These are phyloP conservation scores for Talaromyces stipitatus DNA, from an alignment of 495 filamentous ascomycete genomes.

Conservation along the genomic window DNA sequence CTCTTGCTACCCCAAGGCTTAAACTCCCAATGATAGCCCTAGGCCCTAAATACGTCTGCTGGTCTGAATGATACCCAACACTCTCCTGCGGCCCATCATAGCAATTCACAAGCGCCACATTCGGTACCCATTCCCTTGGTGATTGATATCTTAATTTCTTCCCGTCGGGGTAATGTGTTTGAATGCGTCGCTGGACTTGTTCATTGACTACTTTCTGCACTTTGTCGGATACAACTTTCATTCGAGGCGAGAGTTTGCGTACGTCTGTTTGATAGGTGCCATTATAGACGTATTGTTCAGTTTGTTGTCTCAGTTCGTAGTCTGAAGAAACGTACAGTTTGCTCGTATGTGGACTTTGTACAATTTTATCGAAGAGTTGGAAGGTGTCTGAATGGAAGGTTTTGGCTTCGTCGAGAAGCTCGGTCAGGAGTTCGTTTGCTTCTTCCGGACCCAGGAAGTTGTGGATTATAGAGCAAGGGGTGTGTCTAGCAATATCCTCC, in stretches of 20 bases:
- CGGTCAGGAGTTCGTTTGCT: slow-evolving; percentile 64
- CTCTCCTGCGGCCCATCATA: slow-evolving; percentile 72
- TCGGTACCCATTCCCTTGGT: slow-evolving; percentile 65
- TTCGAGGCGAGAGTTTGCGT: slow-evolving; percentile 61
- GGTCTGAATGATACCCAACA: slow-evolving; percentile 88
- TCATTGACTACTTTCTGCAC: slow-evolving; percentile 70
- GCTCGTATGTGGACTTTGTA: slow-evolving; percentile 71
- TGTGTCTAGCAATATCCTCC: slow-evolving; percentile 66
- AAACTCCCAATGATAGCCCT: slow-evolving; percentile 81
- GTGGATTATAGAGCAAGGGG: slow-evolving; percentile 85
- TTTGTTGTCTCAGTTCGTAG: slow-evolving; percentile 42
- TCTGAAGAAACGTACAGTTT: slow-evolving; percentile 70
- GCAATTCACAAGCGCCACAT: slow-evolving; percentile 90
- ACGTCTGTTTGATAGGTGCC: slow-evolving; percentile 67
- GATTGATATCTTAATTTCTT: slow-evolving; percentile 67
- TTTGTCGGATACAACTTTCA: slow-evolving; percentile 53
- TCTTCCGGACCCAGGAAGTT: slow-evolving; percentile 70
- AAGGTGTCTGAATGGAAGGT: slow-evolving; percentile 69
- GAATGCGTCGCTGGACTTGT: slow-evolving; percentile 60
- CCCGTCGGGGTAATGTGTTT: slow-evolving; percentile 49
- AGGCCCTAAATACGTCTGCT: slow-evolving; percentile 88
- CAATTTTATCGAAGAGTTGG: slow-evolving; percentile 78
- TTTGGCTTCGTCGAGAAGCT: slow-evolving; percentile 69
- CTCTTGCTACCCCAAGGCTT: slow-evolving; percentile 79
- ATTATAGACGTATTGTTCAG: slow-evolving; percentile 77